phyloP scores from a whole-genome alignment of 768 basidiomycete genomes.

The Lactifluus hygrophoroides region DNA sequence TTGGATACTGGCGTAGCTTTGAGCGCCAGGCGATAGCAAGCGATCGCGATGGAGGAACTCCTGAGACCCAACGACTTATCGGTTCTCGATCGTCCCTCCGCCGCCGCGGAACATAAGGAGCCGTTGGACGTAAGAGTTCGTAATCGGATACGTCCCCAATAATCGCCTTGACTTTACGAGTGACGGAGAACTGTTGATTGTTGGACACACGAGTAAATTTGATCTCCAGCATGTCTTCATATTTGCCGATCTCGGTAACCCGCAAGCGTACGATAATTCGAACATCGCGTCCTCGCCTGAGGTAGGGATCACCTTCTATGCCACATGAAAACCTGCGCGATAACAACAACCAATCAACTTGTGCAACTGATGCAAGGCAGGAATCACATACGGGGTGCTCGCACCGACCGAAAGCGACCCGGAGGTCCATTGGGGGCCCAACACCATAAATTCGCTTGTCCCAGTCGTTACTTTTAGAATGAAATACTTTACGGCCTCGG shows the following conservation, averaged over 20 bases:
- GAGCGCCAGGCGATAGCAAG: constrained; percentile 1
- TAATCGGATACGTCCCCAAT: not conserved
- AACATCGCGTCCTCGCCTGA: not conserved
- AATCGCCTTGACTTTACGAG: constrained; percentile 1
- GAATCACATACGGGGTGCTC: not conserved
- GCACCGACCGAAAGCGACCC: not conserved
- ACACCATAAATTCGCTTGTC: not conserved
- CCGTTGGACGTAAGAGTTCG: not conserved
- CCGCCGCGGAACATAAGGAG: not conserved
- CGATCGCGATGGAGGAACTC: not conserved
- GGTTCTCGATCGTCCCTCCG: not conserved
- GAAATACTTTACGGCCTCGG: not conserved
- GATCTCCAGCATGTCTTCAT: constrained; percentile 11
- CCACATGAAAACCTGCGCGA: not conserved
- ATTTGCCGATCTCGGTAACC: not conserved
- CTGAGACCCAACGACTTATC: not conserved
- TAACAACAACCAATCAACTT: not conserved
- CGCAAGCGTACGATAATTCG: not conserved
- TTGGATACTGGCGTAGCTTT: not conserved
- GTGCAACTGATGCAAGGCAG: not conserved
- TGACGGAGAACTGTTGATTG: not conserved
- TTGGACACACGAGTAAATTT: not conserved
- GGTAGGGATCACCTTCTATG: constrained; percentile 2
- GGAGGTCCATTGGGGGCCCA: constrained; percentile 6
- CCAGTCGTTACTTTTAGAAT: not conserved